These are phyloP conservation scores for Fusarium sp. DNA, from an alignment of 2,329 filamentous ascomycete genomes.

Conservation along the genomic window DNA sequence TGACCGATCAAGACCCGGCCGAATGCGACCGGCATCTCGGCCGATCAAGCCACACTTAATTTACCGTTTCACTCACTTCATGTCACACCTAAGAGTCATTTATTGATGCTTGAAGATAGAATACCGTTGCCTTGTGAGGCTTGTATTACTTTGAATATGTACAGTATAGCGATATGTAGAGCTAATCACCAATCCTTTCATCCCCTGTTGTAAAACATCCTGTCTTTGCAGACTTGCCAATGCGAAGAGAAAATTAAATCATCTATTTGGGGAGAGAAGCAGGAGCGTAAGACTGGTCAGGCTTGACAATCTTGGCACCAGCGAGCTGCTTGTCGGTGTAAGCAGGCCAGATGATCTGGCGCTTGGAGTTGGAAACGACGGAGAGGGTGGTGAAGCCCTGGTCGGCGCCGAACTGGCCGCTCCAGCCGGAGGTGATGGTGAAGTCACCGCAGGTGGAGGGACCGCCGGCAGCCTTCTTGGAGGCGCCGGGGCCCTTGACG, in stretches of 20 bases:
- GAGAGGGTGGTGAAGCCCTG: slow-evolving; percentile 68
- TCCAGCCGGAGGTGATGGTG: slow-evolving; percentile 68
- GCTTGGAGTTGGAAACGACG: slow-evolving; percentile 59
- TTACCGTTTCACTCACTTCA: not conserved
- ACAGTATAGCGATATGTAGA: slow-evolving; percentile 15
- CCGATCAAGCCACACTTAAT: not conserved
- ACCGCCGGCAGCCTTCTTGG: slow-evolving; percentile 54
- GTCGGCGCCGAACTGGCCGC: slow-evolving; percentile 65
- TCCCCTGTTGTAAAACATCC: not conserved
- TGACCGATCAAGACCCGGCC: not conserved
- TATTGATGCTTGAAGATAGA: not conserved
- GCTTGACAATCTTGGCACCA: slow-evolving; percentile 60
- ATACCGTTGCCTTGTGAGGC: not conserved
- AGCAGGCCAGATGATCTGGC: slow-evolving; percentile 64
- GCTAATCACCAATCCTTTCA: slow-evolving; percentile 5
- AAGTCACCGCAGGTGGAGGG: slow-evolving; percentile 62
- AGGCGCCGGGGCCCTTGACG: slow-evolving; percentile 54
- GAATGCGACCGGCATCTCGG: not conserved
- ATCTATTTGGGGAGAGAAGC: slow-evolving; percentile 44
- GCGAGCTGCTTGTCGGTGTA: slow-evolving; percentile 66
- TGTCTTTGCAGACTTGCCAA: not conserved
- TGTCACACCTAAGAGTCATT: not conserved
- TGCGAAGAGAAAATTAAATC: not conserved
- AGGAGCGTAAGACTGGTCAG: slow-evolving; percentile 62
- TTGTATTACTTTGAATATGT: slow-evolving; percentile 12